Base-by-base conservation (phyloP, 1,139 yeast species). In the Blastobotrys serpentis region DNA sequence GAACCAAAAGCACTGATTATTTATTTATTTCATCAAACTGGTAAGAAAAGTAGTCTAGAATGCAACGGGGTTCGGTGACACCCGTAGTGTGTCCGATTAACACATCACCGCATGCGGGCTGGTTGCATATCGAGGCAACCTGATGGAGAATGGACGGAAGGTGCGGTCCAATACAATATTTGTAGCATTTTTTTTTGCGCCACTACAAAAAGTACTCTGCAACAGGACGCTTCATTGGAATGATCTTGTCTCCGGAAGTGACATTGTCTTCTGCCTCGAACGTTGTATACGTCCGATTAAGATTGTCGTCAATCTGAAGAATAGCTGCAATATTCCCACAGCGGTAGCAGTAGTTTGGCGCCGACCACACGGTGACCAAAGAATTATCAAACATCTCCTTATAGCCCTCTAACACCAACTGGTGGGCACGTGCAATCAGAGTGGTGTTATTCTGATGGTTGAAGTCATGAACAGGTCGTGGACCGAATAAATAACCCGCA, bases 241-340 rank as follows among this genome's bases (percentile, higher is more conserved):
- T 80, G 68, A 73, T 79, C 65, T 67, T 76, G 17, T 59, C 57
- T 6, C 58, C 61, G 72, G 72, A 77, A 60, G 75, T 67, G 63
- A 82, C 86, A 53, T 80, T 84, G 23, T 77, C 71, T 17, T 85
- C 84, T 0, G 97, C 95, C 59, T 88, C 96, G 65, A 90, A 92
- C 11, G 88, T 86, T 49, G 84, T 83, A 67, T 89, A 92, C 25
- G 80, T 80, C 45, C 96, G 73, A 26, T 76, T 72, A 56, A 87
- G 71, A 47, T 78, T 67, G 60, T 87, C 96, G 56, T 85, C 92
- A 49, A 90, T 77, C 52, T 80, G 76, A 71, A 90, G 76, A 13
- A 89, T 90, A 52, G 96, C 92, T 8, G 97, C 97, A 17, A 88
- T 95, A 62, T 89, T 89, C 14, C 97, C 98, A 69, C 97, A 89